Evolutionary conservation across 208 protist genomes (phyloP), one percentile per base, ranked within the genome.

Genomic region (Leishmania arabica): DNA sequence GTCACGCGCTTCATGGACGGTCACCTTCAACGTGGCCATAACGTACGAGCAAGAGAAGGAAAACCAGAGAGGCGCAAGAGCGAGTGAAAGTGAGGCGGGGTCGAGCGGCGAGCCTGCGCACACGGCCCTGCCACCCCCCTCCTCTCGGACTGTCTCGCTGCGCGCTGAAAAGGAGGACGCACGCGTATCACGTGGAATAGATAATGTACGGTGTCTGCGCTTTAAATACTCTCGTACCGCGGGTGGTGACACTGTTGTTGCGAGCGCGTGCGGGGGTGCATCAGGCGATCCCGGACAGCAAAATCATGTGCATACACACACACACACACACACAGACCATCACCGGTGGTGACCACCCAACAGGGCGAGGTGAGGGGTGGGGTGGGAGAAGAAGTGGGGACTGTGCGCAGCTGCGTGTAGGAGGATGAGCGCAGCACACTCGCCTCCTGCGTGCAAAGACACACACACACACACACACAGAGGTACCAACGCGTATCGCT

Each of bases 11-110:
- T 95, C 94, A 83, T 97, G 91, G 9, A 98, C 92, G 17, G 86
- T 93, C 17, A 99, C 92, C 79, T 98, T 99, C 13, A 99, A 54
- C 6, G 92, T 98, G 13, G 95, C 97, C 92, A 98, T 98, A 8
- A 37, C 40, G 45, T 37, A 70, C 60, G 47, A 1, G 47, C 54
- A 77, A 21, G 45, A 27, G 77, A 37, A 76, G 51, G 58, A 62
- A 78, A 45, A 78, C 64, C 34, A 68, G 62, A 62, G 65, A 49
- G 51, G 71, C 54, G 53, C 31, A 82, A 72, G 45, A 74, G 27
- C 5, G 24, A 74, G 65, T n/a, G 24, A 47, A 21, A 13, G 51
- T 54, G 51, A 21, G 15, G 51, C 17, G 51, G 51, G 15, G 51
- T 21, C 17, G 51, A 54, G 51, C 51, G 51, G 51, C 17, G 15